Evolutionary conservation across 768 basidiomycete species (phyloP), one percentile per base, ranked within the genome.

Genomic region (Mycena epipterygia): DNA sequence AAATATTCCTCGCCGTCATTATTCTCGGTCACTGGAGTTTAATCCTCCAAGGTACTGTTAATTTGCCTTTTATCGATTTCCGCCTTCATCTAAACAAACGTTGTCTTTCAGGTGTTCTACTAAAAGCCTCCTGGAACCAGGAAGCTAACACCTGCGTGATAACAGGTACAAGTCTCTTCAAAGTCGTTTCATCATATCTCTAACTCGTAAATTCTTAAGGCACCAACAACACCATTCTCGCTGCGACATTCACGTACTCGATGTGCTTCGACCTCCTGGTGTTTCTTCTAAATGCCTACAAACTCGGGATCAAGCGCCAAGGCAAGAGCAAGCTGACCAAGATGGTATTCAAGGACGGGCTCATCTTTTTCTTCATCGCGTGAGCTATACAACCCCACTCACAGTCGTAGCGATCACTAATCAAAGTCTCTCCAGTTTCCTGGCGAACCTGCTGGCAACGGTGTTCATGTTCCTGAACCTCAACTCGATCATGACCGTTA

Each of bases 341-440:
- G 33, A 83, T 93, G 82, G 89, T 94, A 33, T 93, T 93, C 77
- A 80, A 85, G 17, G 92, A 94, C 65, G 92, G 93, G 23, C 79
- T 95, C 14, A 88, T 92, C 62, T 94, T 87, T 80, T 94, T 94
- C 81, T 79, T 94, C 70, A 86, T 94, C 57, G 93, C 93, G 88
- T 93, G 73, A 63, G 89, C 83, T 62, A 61, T 30, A 29, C 42
- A 53, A 49, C 35, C 48, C 52, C 48, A 64, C 37, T 49, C 32
- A n/a, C n/a, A 51, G 16, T 23, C 48, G 30, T 33, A 41, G 7
- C 14, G 42, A 17, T 12, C 25, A 14, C 12, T 69, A 39, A 13
- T 25, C 46, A 51, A 48, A 16, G 39, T 14, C 46, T 51, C 27
- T n/a, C 5, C 44, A 88, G 87, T 8, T 88, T 88, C 76, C 46